A percentile compares a stretch with the other conserved stretches of the same genome.
Conservation (phyloP, 2,329 filamentous ascomycete species). For the Boeremia lycopersici region DNA sequence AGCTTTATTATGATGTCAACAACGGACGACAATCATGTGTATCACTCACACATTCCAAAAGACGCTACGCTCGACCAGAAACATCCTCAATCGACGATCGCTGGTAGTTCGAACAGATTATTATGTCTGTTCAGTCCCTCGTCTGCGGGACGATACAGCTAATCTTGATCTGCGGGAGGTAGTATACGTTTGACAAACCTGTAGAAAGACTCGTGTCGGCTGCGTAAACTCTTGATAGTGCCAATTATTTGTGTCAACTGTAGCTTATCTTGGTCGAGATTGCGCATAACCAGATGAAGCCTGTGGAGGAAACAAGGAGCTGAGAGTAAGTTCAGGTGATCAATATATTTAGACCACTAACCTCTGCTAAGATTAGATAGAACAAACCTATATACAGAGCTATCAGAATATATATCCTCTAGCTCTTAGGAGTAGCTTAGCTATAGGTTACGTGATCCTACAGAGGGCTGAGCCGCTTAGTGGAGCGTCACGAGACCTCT, state of each 20-base stretch:
- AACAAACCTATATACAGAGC: too few species aligned
- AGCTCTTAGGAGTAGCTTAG: too few species aligned
- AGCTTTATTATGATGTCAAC: not conserved
- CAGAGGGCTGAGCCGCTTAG: too few species aligned
- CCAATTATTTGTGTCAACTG: conserved; percentile 16
- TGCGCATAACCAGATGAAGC: too few species aligned
- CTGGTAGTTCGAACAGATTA: not conserved
- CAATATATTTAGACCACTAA: too few species aligned
- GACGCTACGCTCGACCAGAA: not conserved
- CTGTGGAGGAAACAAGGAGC: too few species aligned
- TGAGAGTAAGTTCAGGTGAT: too few species aligned
- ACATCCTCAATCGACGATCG: not conserved
- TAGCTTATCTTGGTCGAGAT: conserved; percentile 17
- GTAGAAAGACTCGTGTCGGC: conserved; percentile 10
- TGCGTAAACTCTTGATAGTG: conserved; percentile 14
- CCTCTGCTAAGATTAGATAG: too few species aligned
- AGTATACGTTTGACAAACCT: not conserved
- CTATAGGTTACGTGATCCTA: too few species aligned
- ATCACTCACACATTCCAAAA: not conserved
- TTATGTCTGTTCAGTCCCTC: not conserved
- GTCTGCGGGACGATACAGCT: not conserved
- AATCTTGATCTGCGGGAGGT: not conserved
- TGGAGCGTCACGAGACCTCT: too few species aligned
- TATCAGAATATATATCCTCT: too few species aligned
- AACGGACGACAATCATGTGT: not conserved